A percentile compares a stretch with the other conserved stretches of the same genome.
phyloP scores from a whole-genome alignment of 345 rosid species.

The Eucalyptus curtisii region DNA sequence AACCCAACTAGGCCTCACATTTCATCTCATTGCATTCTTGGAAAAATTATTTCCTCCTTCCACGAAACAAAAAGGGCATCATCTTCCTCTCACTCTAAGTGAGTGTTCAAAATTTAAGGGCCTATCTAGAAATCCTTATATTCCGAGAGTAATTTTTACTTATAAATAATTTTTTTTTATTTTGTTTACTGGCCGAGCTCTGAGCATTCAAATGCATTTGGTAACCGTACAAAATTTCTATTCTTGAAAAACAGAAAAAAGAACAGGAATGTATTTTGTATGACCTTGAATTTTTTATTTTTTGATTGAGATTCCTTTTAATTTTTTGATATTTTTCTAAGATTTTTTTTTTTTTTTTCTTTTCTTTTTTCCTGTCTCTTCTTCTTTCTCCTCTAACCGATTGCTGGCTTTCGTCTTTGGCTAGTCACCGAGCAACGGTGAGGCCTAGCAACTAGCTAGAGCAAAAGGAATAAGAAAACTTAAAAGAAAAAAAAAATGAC shows the following conservation, averaged over 20 bases:
- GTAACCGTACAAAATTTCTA: accelerated
- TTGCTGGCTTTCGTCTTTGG: too few species aligned
- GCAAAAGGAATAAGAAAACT: too few species aligned
- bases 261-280: too few species aligned
- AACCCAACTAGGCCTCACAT: not conserved
- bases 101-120: not conserved
- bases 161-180: accelerated
- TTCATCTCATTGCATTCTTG: not conserved
- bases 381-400: accelerated
- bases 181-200: accelerated
- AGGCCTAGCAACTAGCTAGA: too few species aligned
- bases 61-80: not conserved
- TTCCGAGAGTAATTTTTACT: accelerated
- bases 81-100: not conserved
- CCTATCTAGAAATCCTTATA: accelerated
- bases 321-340: too few species aligned
- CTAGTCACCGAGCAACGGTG: accelerated
- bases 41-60: not conserved
- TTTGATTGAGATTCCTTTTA: too few species aligned
- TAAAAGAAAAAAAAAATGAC: too few species aligned
- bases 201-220: accelerated
- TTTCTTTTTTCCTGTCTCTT: too few species aligned
- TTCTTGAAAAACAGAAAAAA: accelerated
- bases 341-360: too few species aligned
- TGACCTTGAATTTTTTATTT: too few species aligned